Evolutionary conservation across 2,329 filamentous ascomycete species (phyloP).

Genomic region (Epicoccum sorghinum): DNA sequence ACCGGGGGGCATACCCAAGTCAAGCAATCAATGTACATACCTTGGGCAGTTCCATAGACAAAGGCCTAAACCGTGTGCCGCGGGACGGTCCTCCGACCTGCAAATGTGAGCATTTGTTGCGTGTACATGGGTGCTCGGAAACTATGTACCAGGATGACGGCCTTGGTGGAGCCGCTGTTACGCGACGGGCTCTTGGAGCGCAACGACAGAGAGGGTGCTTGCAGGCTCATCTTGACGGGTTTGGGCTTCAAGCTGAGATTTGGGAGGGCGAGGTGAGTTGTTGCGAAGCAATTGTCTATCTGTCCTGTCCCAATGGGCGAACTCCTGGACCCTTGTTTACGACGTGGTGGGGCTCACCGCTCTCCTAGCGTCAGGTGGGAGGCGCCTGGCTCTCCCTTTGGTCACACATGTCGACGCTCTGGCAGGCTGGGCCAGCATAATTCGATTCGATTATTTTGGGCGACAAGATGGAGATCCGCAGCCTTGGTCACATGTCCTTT

Average conservation of each 20-base stretch:
- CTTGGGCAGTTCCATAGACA: conserved; percentile 96
- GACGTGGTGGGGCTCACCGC: conserved; percentile 9
- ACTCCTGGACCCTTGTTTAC: conserved; percentile 34
- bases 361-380: conserved; percentile 1
- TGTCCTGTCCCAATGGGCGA: conserved; percentile 31
- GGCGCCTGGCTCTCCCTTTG: conserved; percentile 3
- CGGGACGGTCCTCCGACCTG: conserved; percentile 94
- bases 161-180: conserved; percentile 72
- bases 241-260: neutral
- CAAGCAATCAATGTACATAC: conserved; percentile 52
- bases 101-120: conserved; percentile 32
- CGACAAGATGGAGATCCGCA: no score
- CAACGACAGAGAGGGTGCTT: conserved; percentile 44
- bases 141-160: conserved; percentile 81
- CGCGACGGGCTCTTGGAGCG: conserved; percentile 41
- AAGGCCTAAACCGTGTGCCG: conserved; percentile 92
- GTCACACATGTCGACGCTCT: neutral
- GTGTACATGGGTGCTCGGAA: conserved; percentile 12
- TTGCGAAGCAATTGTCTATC: conserved; percentile 31
- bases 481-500: no score
- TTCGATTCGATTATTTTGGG: neutral
- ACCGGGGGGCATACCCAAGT: neutral
- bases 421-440: neutral
- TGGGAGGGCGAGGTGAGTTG: neutral
- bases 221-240: conserved; percentile 41